Evolutionary conservation across 768 basidiomycete genomes (phyloP).

Genomic region (Agaricus sinodeliciosus): DNA sequence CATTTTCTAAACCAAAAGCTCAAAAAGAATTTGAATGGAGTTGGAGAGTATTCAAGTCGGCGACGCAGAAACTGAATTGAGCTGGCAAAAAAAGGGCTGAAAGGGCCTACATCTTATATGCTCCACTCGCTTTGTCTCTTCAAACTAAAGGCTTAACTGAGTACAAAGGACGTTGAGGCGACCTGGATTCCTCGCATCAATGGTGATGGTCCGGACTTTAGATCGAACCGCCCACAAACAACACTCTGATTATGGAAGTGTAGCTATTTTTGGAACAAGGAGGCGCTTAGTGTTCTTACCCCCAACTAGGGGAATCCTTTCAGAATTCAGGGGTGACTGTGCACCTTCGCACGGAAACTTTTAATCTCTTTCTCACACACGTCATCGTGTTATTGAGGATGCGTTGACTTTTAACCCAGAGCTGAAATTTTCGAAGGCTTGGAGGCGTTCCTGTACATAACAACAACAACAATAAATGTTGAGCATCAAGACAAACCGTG

Average conservation of each 20-base stretch:
- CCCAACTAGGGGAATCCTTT: not conserved
- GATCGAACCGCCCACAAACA: conserved; percentile 3
- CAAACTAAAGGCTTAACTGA: not conserved
- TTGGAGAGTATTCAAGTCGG: no score
- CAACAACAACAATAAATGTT: no score
- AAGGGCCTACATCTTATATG: not conserved
- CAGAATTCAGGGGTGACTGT: not conserved
- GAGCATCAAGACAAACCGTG: no score
- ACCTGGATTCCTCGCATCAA: not conserved
- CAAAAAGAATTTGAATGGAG: not conserved
- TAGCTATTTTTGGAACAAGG: conserved; percentile 3
- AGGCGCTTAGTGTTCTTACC: not conserved
- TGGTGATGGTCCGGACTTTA: not conserved
- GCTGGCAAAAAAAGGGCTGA: not conserved
- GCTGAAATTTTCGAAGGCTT: no score
- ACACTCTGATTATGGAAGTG: not conserved
- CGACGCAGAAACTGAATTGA: no score
- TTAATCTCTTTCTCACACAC: no score
- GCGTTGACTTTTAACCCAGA: no score
- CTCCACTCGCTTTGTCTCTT: not conserved
- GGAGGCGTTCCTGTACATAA: no score
- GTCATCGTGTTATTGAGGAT: no score
- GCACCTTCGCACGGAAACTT: not conserved
- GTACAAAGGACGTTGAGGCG: not conserved
- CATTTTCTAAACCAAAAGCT: not conserved